A percentile compares a stretch with the other conserved stretches of the same genome.
Evolutionary conservation across 768 basidiomycete species (phyloP).

Genomic region (Pleurotus sapidus): DNA sequence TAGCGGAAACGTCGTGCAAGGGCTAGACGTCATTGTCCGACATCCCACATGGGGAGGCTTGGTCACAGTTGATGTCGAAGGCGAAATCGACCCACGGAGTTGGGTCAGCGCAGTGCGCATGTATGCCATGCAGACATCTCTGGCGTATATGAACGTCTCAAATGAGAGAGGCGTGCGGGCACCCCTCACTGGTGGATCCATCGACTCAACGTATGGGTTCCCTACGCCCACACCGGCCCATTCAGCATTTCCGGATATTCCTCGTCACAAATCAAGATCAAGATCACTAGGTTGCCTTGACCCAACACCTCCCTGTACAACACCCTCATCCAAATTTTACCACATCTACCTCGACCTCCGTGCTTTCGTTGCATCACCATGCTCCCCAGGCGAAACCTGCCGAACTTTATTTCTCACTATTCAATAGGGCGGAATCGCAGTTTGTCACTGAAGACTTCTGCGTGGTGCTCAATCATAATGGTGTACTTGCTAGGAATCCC

Average conservation of each 20-base stretch:
- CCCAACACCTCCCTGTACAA: conserved; percentile 26
- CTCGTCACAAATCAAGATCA: conserved; percentile 34
- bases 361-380: conserved; percentile 89
- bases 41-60: conserved; percentile 90
- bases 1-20: conserved; percentile 87
- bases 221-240: conserved; percentile 61
- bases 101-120: conserved; percentile 90
- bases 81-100: conserved; percentile 73
- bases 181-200: conserved; percentile 38
- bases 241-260: conserved; percentile 67
- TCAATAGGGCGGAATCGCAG: conserved; percentile 76
- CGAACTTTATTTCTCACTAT: conserved; percentile 92
- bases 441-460: conserved; percentile 96
- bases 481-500: conserved; percentile 80
- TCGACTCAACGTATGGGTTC: conserved; percentile 42
- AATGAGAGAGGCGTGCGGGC: conserved; percentile 27
- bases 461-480: conserved; percentile 87
- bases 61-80: conserved; percentile 87
- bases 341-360: conserved; percentile 90
- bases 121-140: conserved; percentile 85
- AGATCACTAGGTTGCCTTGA: conserved; percentile 33
- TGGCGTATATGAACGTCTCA: conserved; percentile 71
- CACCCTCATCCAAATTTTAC: conserved; percentile 69
- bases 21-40: conserved; percentile 92
- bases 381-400: conserved; percentile 89